phyloP scores from a whole-genome alignment of 345 rosid genomes.

The Pugionium dolabratum region DNA sequence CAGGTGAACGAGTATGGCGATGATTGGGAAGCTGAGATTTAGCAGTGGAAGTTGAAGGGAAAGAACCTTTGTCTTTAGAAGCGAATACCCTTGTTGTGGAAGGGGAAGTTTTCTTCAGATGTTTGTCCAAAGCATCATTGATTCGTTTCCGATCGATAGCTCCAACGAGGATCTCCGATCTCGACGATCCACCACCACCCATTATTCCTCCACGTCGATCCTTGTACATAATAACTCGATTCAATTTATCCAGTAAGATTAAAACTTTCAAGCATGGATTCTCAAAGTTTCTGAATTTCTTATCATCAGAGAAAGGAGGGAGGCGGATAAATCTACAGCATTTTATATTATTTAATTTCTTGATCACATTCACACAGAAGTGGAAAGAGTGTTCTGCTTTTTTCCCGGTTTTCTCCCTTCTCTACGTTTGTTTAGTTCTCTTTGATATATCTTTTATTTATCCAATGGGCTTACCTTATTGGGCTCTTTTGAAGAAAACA shows the following conservation, averaged over 20 bases:
- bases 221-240: slow-evolving; percentile 52
- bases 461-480: slow-evolving; percentile 25
- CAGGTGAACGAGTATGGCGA: slow-evolving; percentile 64
- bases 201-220: slow-evolving; percentile 63
- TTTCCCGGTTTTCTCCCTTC: slow-evolving; percentile 32
- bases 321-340: slow-evolving; percentile 51
- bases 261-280: background rate
- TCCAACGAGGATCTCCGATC: slow-evolving; percentile 71
- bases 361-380: slow-evolving; percentile 19
- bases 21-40: slow-evolving; percentile 66
- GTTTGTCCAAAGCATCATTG: slow-evolving; percentile 88
- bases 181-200: slow-evolving; percentile 75
- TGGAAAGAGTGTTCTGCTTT: slow-evolving; percentile 34
- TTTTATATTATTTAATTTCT: background rate
- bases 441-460: slow-evolving; percentile 3
- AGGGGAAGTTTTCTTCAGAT: slow-evolving; percentile 85
- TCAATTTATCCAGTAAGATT: slow-evolving; percentile 5
- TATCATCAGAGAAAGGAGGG: slow-evolving; percentile 16
- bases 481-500: slow-evolving; percentile 14
- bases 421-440: slow-evolving; percentile 33
- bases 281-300: slow-evolving; percentile 24
- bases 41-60: slow-evolving; percentile 72
- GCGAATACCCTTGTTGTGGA: slow-evolving; percentile 71
- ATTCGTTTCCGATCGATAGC: slow-evolving; percentile 80
- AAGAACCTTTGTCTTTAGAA: slow-evolving; percentile 64